These are phyloP conservation scores for Yamadazyma epiphylla DNA, from an alignment of 1,139 yeast species.

Conservation along the genomic window DNA sequence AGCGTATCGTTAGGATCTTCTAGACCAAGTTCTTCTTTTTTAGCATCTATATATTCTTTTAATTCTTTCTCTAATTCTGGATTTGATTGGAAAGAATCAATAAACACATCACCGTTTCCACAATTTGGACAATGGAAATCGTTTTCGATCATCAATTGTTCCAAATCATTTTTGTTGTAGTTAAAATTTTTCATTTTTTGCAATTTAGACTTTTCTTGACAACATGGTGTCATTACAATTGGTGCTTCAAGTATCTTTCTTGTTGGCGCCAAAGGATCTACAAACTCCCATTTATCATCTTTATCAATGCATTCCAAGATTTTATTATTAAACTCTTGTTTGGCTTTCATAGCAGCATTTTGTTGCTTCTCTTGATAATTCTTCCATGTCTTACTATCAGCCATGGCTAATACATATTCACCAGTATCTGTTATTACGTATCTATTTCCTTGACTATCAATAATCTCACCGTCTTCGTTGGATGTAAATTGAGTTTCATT, in stretches of 20 bases:
- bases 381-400: conserved; percentile 92
- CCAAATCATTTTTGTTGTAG: conserved; percentile 48
- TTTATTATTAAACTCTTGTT: conserved; percentile 36
- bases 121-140: conserved; percentile 94
- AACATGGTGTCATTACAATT: conserved; percentile 80
- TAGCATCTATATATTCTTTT: conserved; percentile 46
- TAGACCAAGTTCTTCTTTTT: conserved; percentile 36
- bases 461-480: conserved; percentile 45
- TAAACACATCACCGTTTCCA: conserved; percentile 63
- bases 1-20: conserved; percentile 27
- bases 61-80: conserved; percentile 54
- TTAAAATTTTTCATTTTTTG: conserved; percentile 43
- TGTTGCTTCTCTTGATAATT: conserved; percentile 70
- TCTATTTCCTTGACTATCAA: conserved; percentile 62
- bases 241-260: conserved; percentile 65
- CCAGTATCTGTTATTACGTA: conserved; percentile 94
- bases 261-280: conserved; percentile 56
- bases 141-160: conserved; percentile 68
- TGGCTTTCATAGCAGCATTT: conserved; percentile 47
- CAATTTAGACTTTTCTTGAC: conserved; percentile 54
- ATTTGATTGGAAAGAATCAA: conserved; percentile 69
- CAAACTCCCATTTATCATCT: conserved; percentile 40
- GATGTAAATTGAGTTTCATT: conserved; percentile 55
- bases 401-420: conserved; percentile 89
- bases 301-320: conserved; percentile 32